Percentiles rank a stretch among this genome's conserved stretches.
Conservation (phyloP, 805 yeast genomes). For the Danielozyma ontarioensis region DNA sequence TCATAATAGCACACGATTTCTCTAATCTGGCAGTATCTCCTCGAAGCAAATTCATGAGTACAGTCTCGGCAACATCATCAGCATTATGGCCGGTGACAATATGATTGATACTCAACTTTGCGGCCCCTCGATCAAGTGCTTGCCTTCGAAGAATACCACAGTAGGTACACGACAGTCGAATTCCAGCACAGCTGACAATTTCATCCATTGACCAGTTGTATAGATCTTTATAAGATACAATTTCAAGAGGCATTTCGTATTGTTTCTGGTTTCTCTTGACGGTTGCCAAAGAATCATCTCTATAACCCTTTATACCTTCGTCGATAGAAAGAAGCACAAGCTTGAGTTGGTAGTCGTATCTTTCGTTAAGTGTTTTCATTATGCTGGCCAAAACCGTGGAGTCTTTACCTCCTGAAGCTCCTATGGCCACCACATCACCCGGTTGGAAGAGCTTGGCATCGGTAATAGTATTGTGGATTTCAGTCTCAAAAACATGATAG, state of each 20-base stretch:
- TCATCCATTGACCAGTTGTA: constrained; percentile 99
- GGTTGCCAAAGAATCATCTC: constrained; percentile 96
- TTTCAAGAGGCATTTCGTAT: constrained; percentile 71
- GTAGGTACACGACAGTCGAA: constrained; percentile 90
- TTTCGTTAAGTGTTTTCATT: constrained; percentile 78
- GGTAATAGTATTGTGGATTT: constrained; percentile 84
- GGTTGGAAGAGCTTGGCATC: constrained; percentile 61
- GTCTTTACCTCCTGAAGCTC: constrained; percentile 99
- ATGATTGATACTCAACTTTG: constrained; percentile 76
- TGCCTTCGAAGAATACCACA: constrained; percentile 97
- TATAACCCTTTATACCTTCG: constrained; percentile 94
- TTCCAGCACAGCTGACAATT: constrained; percentile 90
- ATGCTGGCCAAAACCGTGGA: constrained; percentile 92
- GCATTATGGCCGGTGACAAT: constrained; percentile 99
- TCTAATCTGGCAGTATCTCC: constrained; percentile 96
- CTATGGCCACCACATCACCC: constrained; percentile 92
- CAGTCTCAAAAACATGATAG: constrained; percentile 87
- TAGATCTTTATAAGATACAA: constrained; percentile 80
- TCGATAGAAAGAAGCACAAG: constrained; percentile 83
- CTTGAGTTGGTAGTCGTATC: constrained; percentile 83
- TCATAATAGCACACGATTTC: constrained; percentile 79
- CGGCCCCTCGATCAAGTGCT: constrained; percentile 94
- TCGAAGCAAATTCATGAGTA: constrained; percentile 85
- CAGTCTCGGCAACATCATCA: constrained; percentile 98
- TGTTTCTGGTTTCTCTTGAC: constrained; percentile 90